These are phyloP conservation scores for Rosellinia necatrix DNA, from an alignment of 2,329 filamentous ascomycete species.

Conservation along the genomic window DNA sequence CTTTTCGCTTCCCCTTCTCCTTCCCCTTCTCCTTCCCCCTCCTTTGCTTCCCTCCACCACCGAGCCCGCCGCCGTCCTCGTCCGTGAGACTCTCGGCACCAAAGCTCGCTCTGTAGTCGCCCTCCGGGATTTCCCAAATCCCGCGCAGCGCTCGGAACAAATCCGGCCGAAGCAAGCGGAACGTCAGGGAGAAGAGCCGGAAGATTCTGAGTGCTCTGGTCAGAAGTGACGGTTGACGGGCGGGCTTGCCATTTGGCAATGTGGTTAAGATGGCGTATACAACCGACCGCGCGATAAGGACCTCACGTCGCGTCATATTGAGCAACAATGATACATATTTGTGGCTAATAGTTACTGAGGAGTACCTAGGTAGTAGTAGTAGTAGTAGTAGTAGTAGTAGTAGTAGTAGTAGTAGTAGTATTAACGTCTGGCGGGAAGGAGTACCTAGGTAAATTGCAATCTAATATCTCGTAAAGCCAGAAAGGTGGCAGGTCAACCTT, in stretches of 20 bases:
- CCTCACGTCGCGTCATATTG: constrained; percentile 37
- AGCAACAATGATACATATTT: background rate
- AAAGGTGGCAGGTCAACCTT: background rate
- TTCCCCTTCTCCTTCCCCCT: constrained; percentile 24
- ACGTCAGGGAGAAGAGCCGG: constrained; percentile 43
- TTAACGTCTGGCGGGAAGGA: background rate
- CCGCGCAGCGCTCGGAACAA: constrained; percentile 51
- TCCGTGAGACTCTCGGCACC: constrained; percentile 44
- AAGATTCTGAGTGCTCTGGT: constrained; percentile 50
- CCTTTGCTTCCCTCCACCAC: background rate
- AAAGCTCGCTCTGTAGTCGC: constrained; percentile 60
- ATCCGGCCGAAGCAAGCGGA: constrained; percentile 36
- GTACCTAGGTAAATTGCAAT: background rate
- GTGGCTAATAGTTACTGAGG: background rate
- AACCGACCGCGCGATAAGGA: constrained; percentile 47
- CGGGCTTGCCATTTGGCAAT: constrained; percentile 36
- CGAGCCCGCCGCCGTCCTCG: constrained; percentile 35
- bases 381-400: background rate
- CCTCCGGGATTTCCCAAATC: constrained; percentile 58
- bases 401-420: background rate
- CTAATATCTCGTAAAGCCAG: background rate
- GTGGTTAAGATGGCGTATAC: constrained; percentile 43
- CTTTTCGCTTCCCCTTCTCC: constrained; percentile 35
- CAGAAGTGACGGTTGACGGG: constrained; percentile 40
- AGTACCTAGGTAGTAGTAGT: background rate